Percentiles rank a stretch among this genome's conserved stretches.
These are phyloP conservation scores for Fusarium haematococcum DNA, from an alignment of 2,329 filamentous ascomycete genomes.

Conservation along the genomic window DNA sequence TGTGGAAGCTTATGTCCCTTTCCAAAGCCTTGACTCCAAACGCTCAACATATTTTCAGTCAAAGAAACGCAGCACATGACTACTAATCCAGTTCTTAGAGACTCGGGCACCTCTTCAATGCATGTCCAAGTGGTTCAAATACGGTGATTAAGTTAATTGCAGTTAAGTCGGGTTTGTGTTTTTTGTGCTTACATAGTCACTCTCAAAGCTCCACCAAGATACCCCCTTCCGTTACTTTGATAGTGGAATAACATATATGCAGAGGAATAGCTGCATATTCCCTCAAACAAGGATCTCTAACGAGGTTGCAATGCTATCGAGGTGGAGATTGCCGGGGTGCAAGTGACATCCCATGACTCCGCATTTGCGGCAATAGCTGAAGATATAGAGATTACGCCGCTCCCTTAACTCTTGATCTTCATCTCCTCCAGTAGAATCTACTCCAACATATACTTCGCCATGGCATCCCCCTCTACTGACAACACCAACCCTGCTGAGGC, in stretches of 20 bases:
- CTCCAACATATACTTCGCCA: not conserved
- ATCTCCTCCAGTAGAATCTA: not conserved
- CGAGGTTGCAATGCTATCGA: not conserved
- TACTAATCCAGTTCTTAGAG: not conserved
- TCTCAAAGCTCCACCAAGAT: not conserved
- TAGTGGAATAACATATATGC: not conserved
- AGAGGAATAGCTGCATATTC: not conserved
- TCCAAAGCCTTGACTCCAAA: not conserved
- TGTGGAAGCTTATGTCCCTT: not conserved
- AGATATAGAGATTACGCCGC: not conserved
- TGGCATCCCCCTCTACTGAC: not conserved
- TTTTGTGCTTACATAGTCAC: not conserved
- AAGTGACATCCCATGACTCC: not conserved
- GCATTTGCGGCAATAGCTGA: not conserved
- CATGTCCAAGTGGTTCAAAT: not conserved
- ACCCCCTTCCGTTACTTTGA: not conserved
- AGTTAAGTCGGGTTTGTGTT: not conserved
- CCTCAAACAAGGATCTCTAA: not conserved
- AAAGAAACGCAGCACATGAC: not conserved
- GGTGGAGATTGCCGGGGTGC: not conserved
- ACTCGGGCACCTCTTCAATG: not conserved
- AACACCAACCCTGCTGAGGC: not conserved
- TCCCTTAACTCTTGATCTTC: not conserved
- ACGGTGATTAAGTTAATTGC: not conserved
- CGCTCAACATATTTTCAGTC: not conserved